Evolutionary conservation across 2,329 filamentous ascomycete genomes (phyloP).

Genomic region (Annulohypoxylon truncatum): DNA sequence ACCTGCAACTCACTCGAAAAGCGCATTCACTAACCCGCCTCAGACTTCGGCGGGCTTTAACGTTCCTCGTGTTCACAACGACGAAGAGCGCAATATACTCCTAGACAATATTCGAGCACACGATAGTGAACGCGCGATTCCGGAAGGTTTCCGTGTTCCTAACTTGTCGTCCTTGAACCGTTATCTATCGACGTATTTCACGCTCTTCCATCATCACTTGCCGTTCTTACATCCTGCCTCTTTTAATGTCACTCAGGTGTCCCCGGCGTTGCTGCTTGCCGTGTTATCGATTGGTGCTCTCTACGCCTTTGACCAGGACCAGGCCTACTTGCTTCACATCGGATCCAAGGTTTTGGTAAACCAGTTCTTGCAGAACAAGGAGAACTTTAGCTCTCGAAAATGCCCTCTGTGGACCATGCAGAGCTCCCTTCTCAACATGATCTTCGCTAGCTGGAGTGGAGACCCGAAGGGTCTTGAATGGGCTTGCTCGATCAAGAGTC

Average conservation of each 20-base stretch:
- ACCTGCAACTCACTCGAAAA: slow-evolving; percentile 53
- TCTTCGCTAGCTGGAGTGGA: slow-evolving; percentile 99
- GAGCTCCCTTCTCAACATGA: slow-evolving; percentile 95
- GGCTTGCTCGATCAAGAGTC: slow-evolving; percentile 98
- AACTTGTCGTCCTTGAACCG: slow-evolving; percentile 84
- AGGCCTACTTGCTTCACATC: slow-evolving; percentile 96
- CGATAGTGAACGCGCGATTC: slow-evolving; percentile 84
- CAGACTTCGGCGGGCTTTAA: slow-evolving; percentile 75
- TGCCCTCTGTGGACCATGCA: slow-evolving; percentile 99
- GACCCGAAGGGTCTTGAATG: slow-evolving; percentile 97
- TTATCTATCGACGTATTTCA: slow-evolving; percentile 96
- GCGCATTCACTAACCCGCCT: slow-evolving; percentile 75
- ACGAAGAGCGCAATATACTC: slow-evolving; percentile 87
- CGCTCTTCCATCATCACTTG: slow-evolving; percentile 94
- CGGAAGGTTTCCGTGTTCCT: slow-evolving; percentile 90
- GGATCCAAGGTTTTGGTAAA: slow-evolving; percentile 97
- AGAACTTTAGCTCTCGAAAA: slow-evolving; percentile 97
- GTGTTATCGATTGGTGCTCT: slow-evolving; percentile 95
- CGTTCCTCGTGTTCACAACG: slow-evolving; percentile 83
- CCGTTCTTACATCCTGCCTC: slow-evolving; percentile 95
- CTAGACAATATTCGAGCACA: slow-evolving; percentile 85
- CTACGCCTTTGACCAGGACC: slow-evolving; percentile 96
- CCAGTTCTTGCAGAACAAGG: slow-evolving; percentile 96
- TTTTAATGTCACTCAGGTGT: slow-evolving; percentile 82
- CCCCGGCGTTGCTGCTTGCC: slow-evolving; percentile 85